A percentile compares a stretch with the other conserved stretches of the same genome.
Conservation (phyloP, 2,329 filamentous ascomycete genomes). For the Colletotrichum sp. region DNA sequence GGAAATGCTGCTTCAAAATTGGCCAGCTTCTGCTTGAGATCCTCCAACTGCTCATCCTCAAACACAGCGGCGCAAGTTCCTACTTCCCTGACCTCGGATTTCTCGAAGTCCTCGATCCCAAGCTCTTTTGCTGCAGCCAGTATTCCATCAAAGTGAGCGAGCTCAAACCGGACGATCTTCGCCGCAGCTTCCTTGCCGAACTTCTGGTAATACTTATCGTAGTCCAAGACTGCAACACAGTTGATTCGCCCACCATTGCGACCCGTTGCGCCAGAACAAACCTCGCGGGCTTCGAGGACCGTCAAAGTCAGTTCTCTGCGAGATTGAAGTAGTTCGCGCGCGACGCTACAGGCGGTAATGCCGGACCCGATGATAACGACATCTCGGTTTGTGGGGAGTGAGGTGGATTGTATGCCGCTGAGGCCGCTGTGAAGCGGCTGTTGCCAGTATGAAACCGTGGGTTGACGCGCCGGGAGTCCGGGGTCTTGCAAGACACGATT, state of each 20-base stretch:
- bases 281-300: not conserved
- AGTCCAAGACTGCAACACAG: not conserved
- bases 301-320: not conserved
- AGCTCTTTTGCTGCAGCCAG: not conserved
- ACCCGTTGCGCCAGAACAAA: not conserved
- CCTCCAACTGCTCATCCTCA: not conserved
- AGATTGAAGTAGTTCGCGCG: conserved; percentile 28
- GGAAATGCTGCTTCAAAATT: not conserved
- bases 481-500: not conserved
- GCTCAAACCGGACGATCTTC: not conserved
- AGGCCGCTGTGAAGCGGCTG: conserved; percentile 41
- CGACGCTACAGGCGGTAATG: conserved; percentile 51
- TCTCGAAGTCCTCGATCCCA: not conserved
- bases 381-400: conserved; percentile 45
- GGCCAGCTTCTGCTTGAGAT: not conserved
- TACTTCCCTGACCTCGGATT: not conserved
- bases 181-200: not conserved
- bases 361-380: conserved; percentile 60
- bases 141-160: not conserved
- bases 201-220: not conserved
- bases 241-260: not conserved
- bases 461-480: not conserved
- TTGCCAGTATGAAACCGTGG: conserved; percentile 21
- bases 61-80: not conserved
- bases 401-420: conserved; percentile 18